A percentile compares a stretch with the other conserved stretches of the same genome.
These are phyloP conservation scores for Panaeolus cyanescens DNA, from an alignment of 768 basidiomycete genomes.

Conservation along the genomic window DNA sequence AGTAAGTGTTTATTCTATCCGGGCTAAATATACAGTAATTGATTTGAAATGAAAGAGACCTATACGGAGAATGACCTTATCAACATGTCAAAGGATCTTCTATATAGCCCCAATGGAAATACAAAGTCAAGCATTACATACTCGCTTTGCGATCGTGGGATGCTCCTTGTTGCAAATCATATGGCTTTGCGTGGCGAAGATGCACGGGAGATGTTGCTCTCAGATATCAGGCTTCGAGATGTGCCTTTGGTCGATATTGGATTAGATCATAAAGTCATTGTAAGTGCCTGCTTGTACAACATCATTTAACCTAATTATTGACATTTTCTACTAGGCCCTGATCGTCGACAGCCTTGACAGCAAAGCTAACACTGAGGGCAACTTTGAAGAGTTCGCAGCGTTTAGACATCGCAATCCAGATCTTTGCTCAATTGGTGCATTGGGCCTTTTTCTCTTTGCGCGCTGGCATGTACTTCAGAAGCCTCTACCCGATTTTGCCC, in stretches of 20 bases:
- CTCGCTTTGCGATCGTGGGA: slow-evolving; percentile 26
- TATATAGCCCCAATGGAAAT: slow-evolving; percentile 6
- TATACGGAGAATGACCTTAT: slow-evolving; percentile 25
- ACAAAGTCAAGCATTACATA: no score
- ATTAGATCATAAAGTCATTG: slow-evolving; percentile 13
- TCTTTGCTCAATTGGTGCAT: slow-evolving; percentile 28
- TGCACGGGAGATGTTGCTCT: slow-evolving; percentile 20
- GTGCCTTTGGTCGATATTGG: slow-evolving; percentile 21
- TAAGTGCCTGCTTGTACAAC: slow-evolving; percentile 11
- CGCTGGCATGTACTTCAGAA: slow-evolving; percentile 28
- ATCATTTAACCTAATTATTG: background rate
- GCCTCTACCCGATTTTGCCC: slow-evolving; percentile 21
- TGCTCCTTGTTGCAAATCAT: slow-evolving; percentile 26
- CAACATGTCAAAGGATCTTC: slow-evolving; percentile 16
- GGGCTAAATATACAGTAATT: no score
- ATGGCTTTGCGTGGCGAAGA: slow-evolving; percentile 31
- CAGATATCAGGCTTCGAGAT: slow-evolving; percentile 21
- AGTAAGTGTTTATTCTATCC: slow-evolving; percentile 6
- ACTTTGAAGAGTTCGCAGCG: slow-evolving; percentile 30
- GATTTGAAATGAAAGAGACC: slow-evolving; percentile 20
- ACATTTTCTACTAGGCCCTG: slow-evolving; percentile 25
- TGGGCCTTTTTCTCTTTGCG: slow-evolving; percentile 26
- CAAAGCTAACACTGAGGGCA: slow-evolving; percentile 32
- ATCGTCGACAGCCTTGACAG: slow-evolving; percentile 24
- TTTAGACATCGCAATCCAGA: slow-evolving; percentile 27